These are phyloP conservation scores for Mortierella sp. DNA, from an alignment of 371 early-diverging fungal species.

Conservation along the genomic window DNA sequence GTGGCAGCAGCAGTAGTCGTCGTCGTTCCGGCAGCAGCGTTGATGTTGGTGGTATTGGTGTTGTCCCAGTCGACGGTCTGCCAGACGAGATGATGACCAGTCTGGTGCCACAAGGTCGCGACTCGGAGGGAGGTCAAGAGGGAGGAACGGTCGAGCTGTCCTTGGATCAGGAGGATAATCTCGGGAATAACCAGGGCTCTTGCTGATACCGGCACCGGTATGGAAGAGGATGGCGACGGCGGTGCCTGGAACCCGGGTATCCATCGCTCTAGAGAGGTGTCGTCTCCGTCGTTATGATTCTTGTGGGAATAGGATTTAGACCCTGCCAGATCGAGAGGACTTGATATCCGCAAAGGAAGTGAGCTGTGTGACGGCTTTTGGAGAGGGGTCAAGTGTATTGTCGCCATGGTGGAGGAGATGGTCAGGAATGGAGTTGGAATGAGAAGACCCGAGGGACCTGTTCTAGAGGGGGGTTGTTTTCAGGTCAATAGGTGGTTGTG, in stretches of 20 bases:
- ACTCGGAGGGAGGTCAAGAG: conserved; percentile 32
- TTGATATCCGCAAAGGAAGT: not conserved
- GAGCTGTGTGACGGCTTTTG: not conserved
- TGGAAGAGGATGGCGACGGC: not conserved
- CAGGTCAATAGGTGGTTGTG: not conserved
- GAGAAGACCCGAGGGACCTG: not conserved
- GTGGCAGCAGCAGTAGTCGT: not conserved
- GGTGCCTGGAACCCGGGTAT: not conserved
- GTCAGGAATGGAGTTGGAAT: not conserved
- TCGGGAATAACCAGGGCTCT: conserved; percentile 31
- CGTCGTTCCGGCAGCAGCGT: no score
- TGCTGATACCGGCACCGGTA: not conserved
- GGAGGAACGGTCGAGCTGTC: conserved; percentile 20
- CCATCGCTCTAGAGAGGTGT: not conserved
- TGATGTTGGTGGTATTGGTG: not conserved
- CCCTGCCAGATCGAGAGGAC: not conserved
- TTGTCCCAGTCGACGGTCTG: conserved; percentile 38
- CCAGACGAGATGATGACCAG: conserved; percentile 38
- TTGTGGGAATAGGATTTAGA: not conserved
- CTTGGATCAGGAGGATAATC: conserved; percentile 34
- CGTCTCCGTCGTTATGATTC: not conserved
- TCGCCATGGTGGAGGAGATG: not conserved
- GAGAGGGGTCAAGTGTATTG: not conserved
- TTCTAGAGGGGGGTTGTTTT: not conserved
- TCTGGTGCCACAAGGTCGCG: conserved; percentile 21